Percentiles rank a stretch among this genome's conserved stretches.
phyloP scores from a whole-genome alignment of 1,139 yeast species.

The Sugiyamaella pinicola region DNA sequence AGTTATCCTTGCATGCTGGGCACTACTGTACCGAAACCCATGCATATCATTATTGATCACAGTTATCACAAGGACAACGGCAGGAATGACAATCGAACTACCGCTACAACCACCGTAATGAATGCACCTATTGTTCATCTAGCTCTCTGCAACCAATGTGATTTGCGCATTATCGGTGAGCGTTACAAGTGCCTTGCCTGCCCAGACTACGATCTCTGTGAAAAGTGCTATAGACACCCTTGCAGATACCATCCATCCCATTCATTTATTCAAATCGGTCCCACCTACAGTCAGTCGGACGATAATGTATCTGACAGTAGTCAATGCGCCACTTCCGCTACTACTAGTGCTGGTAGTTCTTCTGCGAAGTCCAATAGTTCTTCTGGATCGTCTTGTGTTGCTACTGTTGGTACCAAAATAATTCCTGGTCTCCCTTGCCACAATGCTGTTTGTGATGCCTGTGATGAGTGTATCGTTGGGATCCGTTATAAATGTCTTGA shows the following conservation, averaged over 20 bases:
- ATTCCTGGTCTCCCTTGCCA: conserved; percentile 13
- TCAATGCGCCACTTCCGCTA: background rate
- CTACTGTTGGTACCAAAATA: background rate
- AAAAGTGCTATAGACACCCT: conserved; percentile 40
- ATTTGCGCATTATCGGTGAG: conserved; percentile 25
- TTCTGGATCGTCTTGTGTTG: background rate
- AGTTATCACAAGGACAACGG: no score
- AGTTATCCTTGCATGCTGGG: no score
- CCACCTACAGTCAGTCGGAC: no score
- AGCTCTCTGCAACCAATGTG: conserved; percentile 32
- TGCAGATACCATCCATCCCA: conserved; percentile 27
- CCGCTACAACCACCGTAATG: no score
- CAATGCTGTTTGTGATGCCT: conserved; percentile 30
- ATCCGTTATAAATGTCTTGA: conserved; percentile 52
- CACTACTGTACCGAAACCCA: no score
- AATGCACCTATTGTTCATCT: conserved; percentile 13
- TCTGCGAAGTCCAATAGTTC: background rate
- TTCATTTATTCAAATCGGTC: conserved; percentile 29
- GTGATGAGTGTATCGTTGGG: conserved; percentile 27
- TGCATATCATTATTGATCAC: no score
- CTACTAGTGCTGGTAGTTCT: background rate
- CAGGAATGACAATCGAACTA: no score
- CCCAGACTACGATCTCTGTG: conserved; percentile 56
- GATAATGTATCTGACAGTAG: no score
- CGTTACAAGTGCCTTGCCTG: conserved; percentile 57